Conservation (phyloP, 768 basidiomycete genomes). For the Glaciozyma antarctica region DNA sequence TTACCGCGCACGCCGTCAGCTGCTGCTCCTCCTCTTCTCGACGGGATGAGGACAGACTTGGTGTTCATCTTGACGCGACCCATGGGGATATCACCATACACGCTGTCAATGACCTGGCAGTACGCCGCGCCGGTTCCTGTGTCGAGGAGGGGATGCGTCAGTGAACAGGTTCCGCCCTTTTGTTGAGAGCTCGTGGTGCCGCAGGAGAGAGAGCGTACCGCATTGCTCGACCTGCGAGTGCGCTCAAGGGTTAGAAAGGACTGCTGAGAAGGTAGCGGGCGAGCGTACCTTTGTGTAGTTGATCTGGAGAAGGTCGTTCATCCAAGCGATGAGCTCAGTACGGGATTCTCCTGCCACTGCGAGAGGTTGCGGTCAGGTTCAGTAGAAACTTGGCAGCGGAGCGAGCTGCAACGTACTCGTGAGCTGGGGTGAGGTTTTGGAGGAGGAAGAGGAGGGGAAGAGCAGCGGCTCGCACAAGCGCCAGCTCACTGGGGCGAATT, state of each 20-base stretch:
- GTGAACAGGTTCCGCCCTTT: not conserved
- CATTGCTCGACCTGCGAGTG: conserved; percentile 27
- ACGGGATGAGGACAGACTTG: conserved; percentile 41
- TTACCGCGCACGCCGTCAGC: not conserved
- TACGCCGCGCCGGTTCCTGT: conserved; percentile 77
- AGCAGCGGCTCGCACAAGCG: too few species aligned
- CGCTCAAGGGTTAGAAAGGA: too few species aligned
- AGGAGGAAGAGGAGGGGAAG: too few species aligned
- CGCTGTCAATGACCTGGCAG: conserved; percentile 88
- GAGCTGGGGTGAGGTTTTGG: too few species aligned
- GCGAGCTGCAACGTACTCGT: too few species aligned
- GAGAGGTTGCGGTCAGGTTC: not conserved
- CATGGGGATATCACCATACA: conserved; percentile 55
- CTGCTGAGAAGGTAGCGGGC: conserved; percentile 41
- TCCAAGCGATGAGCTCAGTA: conserved; percentile 72
- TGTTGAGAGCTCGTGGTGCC: not conserved
- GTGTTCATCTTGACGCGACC: conserved; percentile 80
- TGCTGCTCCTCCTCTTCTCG: not conserved
- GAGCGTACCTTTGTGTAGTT: conserved; percentile 79
- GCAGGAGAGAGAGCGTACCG: conserved; percentile 4
- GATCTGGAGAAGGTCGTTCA: conserved; percentile 84
- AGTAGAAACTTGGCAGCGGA: too few species aligned
- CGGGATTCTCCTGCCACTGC: conserved; percentile 23
- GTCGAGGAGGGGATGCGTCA: not conserved
- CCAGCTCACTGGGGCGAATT: too few species aligned